phyloP scores from a whole-genome alignment of 1,139 yeast species.

The Saccharomycopsis hybrid region DNA sequence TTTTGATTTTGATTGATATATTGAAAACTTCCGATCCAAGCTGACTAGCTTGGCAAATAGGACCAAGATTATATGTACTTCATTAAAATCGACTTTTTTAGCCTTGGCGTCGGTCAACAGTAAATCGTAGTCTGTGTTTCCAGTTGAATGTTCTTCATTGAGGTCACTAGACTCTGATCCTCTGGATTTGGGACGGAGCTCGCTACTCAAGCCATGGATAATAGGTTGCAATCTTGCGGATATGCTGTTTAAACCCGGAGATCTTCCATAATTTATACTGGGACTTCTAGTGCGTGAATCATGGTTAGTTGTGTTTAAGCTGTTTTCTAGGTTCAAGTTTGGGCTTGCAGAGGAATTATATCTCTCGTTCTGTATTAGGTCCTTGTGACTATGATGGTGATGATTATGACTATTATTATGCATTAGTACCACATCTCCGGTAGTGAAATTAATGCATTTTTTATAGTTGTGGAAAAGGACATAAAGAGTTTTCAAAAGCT shows the following conservation, averaged over 20 bases:
- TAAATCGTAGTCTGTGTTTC: background rate
- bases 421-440: background rate
- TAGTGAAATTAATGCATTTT: background rate
- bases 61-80: conserved; percentile 8
- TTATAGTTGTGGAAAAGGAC: conserved; percentile 12
- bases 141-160: background rate
- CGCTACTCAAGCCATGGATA: background rate
- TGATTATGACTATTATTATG: too few species aligned
- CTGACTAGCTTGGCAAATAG: conserved; percentile 14
- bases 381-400: too few species aligned
- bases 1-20: background rate
- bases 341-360: background rate
- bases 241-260: background rate
- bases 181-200: background rate
- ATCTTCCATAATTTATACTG: background rate
- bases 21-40: conserved; percentile 9
- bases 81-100: background rate
- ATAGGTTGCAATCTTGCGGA: background rate
- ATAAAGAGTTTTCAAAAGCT: conserved; percentile 9
- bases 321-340: background rate
- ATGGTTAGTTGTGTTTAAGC: background rate
- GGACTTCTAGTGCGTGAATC: background rate
- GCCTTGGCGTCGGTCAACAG: background rate
- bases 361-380: too few species aligned
- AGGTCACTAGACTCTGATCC: background rate